phyloP scores from a whole-genome alignment of 2,329 filamentous ascomycete genomes.

The Beauveria brongniartii region DNA sequence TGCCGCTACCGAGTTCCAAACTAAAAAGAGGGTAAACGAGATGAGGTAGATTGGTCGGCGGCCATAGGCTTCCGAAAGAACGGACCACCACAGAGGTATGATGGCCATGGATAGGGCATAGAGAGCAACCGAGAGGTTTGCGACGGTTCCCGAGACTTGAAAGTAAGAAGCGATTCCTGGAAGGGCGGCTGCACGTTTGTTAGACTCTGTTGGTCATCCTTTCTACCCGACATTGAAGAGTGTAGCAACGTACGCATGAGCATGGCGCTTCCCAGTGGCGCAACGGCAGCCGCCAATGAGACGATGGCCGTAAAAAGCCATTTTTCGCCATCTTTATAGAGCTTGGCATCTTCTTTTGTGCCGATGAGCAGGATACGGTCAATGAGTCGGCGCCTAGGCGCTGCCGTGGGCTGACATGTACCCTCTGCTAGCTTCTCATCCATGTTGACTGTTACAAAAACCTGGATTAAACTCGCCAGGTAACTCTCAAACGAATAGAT shows the following conservation, averaged over 20 bases:
- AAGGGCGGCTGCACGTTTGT: constrained; percentile 50
- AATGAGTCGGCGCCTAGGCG: neutral
- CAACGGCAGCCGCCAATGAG: neutral
- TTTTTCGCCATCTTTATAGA: neutral
- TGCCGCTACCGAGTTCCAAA: constrained; percentile 64
- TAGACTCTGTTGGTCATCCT: constrained; percentile 4
- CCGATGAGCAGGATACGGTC: neutral
- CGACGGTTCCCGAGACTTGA: constrained; percentile 53
- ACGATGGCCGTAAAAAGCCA: neutral
- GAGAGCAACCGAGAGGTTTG: constrained; percentile 68
- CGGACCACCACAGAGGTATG: constrained; percentile 81
- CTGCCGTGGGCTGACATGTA: neutral
- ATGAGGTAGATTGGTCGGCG: constrained; percentile 70
- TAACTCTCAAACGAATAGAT: neutral
- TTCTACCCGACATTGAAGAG: neutral
- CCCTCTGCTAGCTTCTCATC: neutral
- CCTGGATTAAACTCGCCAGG: neutral
- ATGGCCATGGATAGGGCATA: constrained; percentile 81
- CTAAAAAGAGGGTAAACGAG: constrained; percentile 63
- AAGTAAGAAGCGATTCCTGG: constrained; percentile 55
- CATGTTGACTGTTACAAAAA: neutral
- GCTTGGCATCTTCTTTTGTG: neutral
- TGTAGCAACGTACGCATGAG: neutral
- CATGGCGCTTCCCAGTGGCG: neutral
- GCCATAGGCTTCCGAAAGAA: constrained; percentile 66